Evolutionary conservation across 208 protist genomes (phyloP).

Genomic region (Acanthamoeba royreba): DNA sequence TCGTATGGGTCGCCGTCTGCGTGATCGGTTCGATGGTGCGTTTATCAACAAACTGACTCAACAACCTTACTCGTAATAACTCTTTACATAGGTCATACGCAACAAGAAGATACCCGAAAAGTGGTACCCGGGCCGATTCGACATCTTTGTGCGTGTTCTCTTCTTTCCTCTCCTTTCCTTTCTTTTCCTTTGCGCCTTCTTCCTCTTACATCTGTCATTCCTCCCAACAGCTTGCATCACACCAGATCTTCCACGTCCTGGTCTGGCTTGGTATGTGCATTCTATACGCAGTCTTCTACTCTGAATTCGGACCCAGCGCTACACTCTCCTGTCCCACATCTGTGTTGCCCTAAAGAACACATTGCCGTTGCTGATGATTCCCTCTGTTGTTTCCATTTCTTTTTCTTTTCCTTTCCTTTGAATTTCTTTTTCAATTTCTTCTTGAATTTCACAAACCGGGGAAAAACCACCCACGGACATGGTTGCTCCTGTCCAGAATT

Average conservation of each 20-base stretch:
- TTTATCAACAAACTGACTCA: not conserved
- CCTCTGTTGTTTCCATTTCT: too few species aligned
- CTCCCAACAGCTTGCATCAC: not conserved
- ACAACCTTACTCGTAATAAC: not conserved
- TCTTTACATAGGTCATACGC: not conserved
- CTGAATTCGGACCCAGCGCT: not conserved
- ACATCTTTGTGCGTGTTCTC: not conserved
- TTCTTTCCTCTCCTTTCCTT: not conserved
- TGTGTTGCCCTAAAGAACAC: too few species aligned
- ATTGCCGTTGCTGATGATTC: too few species aligned
- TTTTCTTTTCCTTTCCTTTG: too few species aligned
- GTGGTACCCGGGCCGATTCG: slow-evolving; percentile 1
- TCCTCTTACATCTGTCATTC: not conserved
- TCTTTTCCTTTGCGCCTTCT: not conserved
- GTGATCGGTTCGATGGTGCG: not conserved
- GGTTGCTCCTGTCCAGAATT: too few species aligned
- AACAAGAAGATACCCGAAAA: not conserved
- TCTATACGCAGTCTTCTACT: not conserved
- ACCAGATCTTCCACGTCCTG: not conserved
- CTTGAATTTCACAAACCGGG: too few species aligned
- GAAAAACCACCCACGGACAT: too few species aligned
- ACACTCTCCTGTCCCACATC: not conserved
- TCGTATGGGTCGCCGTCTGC: not conserved
- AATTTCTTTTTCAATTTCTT: too few species aligned
- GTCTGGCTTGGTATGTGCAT: slow-evolving; percentile 1